phyloP scores from a whole-genome alignment of 768 basidiomycete genomes.

The Lentinula guzmanii region DNA sequence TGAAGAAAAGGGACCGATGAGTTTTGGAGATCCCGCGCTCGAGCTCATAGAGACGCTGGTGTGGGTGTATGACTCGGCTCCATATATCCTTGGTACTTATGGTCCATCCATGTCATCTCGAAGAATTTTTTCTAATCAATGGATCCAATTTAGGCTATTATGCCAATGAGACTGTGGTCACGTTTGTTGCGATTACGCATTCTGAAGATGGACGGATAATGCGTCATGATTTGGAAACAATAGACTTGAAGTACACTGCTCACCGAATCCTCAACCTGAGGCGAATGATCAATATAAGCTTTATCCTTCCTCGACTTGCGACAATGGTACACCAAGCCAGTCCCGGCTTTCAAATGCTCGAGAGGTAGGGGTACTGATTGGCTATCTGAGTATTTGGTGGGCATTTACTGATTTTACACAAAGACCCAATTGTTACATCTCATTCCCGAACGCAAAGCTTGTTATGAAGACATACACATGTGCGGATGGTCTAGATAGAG shows the following conservation, averaged over 20 bases:
- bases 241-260: not conserved
- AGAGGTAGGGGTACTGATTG: not conserved
- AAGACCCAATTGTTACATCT: not conserved
- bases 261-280: not conserved
- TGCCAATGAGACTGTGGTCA: not conserved
- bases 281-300: not conserved
- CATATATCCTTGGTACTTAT: constrained; percentile 17
- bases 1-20: constrained; percentile 15
- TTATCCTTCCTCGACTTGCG: not conserved
- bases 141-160: constrained; percentile 7
- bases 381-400: not conserved
- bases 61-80: constrained; percentile 18
- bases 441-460: not conserved
- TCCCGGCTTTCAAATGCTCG: not conserved
- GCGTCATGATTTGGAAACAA: not conserved
- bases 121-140: constrained; percentile 5
- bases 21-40: constrained; percentile 11
- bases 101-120: constrained; percentile 7
- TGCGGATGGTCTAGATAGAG: not conserved
- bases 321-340: not conserved
- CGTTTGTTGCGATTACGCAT: not conserved
- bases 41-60: constrained; percentile 14
- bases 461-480: constrained; percentile 13
- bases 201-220: not conserved
- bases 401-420: constrained; percentile 3